Percentiles rank a stretch among this genome's conserved stretches.
Conservation (phyloP, 2,329 filamentous ascomycete genomes). For the Pseudonectria buxi region DNA sequence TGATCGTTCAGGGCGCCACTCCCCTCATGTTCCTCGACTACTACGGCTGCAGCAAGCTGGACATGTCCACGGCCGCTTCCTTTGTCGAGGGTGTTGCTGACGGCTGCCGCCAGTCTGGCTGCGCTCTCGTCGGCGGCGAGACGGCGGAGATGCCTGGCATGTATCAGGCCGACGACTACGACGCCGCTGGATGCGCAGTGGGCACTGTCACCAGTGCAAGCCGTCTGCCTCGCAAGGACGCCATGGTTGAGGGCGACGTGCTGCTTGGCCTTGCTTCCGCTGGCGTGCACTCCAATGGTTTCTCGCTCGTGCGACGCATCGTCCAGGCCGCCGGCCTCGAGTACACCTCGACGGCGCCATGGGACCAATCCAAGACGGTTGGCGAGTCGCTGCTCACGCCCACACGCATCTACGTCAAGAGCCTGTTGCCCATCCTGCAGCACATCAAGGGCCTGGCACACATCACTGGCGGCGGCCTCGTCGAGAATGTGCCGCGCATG, state of each 20-base stretch:
- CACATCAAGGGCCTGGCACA: constrained; percentile 90
- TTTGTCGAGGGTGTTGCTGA: constrained; percentile 88
- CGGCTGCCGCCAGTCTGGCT: constrained; percentile 78
- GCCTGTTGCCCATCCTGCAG: constrained; percentile 60
- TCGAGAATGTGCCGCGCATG: constrained; percentile 94
- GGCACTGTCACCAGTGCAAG: constrained; percentile 67
- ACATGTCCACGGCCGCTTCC: constrained; percentile 68
- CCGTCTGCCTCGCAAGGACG: constrained; percentile 67
- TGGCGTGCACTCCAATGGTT: constrained; percentile 93
- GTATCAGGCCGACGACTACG: constrained; percentile 83
- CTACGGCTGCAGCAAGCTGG: constrained; percentile 86
- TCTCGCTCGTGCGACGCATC: constrained; percentile 90
- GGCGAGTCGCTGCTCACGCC: constrained; percentile 79
- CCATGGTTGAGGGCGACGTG: constrained; percentile 77
- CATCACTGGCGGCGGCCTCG: constrained; percentile 89
- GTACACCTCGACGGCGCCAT: constrained; percentile 70
- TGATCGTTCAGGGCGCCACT: constrained; percentile 91
- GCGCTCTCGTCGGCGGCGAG: constrained; percentile 91
- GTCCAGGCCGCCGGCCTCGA: constrained; percentile 64
- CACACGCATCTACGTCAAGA: constrained; percentile 88
- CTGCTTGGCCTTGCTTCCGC: constrained; percentile 79
- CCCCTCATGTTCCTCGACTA: constrained; percentile 97
- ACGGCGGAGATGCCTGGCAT: constrained; percentile 98
- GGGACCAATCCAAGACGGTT: constrained; percentile 56
- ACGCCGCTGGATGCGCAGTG: constrained; percentile 83